phyloP scores from a whole-genome alignment of 306 rosid species.

The Quercus berberidifolia region DNA sequence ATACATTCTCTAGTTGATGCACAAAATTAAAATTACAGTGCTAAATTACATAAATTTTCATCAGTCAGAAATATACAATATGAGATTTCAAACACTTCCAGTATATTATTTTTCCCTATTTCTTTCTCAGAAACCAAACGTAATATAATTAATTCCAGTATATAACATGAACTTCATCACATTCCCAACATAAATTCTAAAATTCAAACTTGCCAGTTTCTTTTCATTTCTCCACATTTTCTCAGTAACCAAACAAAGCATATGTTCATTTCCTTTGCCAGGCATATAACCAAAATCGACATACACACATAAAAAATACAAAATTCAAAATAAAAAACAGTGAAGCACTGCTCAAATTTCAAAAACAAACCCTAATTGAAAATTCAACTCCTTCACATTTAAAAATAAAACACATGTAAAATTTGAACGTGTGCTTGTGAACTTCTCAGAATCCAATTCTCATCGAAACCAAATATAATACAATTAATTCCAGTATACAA shows the following conservation, averaged over 20 bases:
- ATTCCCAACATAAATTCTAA: neutral
- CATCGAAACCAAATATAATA: neutral
- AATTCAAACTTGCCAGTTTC: neutral
- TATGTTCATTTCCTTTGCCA: neutral
- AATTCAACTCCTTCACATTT: conserved; percentile 5
- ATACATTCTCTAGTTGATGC: neutral
- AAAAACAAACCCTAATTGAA: conserved; percentile 17
- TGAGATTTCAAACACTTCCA: neutral
- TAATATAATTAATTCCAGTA: neutral
- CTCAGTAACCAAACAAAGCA: neutral
- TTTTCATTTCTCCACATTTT: neutral
- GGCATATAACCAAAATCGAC: neutral
- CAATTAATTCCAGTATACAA: neutral
- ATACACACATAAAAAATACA: neutral
- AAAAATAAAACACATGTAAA: conserved; percentile 9
- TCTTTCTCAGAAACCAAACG: neutral
- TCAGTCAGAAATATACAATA: neutral
- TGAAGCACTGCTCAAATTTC: neutral
- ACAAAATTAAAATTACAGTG: neutral
- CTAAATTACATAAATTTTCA: neutral
- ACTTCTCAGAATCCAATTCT: conserved; percentile 7
- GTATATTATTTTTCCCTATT: neutral
- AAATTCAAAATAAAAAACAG: neutral
- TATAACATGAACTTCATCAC: neutral
- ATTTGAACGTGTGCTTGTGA: neutral